Percentiles rank a stretch among this genome's conserved stretches.
phyloP scores from a whole-genome alignment of 2,329 filamentous ascomycete species.

The Trichoderma sp. region DNA sequence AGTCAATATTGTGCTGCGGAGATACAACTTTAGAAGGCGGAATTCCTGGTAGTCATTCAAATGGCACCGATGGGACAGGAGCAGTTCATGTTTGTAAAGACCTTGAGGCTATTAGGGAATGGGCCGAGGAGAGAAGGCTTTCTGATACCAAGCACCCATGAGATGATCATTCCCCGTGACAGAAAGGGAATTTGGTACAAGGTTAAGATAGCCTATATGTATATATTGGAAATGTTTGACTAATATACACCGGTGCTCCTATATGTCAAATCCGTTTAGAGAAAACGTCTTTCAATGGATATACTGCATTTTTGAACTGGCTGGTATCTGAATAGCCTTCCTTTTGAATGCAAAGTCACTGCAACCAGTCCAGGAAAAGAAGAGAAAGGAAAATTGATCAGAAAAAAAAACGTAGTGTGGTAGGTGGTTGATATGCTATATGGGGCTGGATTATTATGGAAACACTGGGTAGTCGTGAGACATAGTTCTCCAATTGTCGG shows the following conservation, averaged over 20 bases:
- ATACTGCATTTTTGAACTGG: background rate
- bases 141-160: background rate
- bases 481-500: background rate
- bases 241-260: background rate
- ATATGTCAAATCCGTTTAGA: background rate
- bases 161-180: background rate
- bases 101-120: background rate
- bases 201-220: background rate
- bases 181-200: background rate
- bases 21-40: background rate
- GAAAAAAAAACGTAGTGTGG: background rate
- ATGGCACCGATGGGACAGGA: slow-evolving; percentile 3
- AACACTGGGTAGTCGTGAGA: background rate
- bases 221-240: background rate
- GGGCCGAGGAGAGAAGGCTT: background rate
- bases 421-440: background rate
- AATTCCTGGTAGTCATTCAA: background rate
- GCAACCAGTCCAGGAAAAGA: background rate
- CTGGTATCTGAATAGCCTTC: background rate
- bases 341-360: background rate
- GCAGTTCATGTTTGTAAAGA: slow-evolving; percentile 4
- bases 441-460: background rate
- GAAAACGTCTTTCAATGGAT: background rate
- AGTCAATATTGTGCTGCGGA: background rate
- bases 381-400: background rate